These are phyloP conservation scores for Nitzschia sp. DNA, from an alignment of 108 stramenopile species.

Conservation along the genomic window DNA sequence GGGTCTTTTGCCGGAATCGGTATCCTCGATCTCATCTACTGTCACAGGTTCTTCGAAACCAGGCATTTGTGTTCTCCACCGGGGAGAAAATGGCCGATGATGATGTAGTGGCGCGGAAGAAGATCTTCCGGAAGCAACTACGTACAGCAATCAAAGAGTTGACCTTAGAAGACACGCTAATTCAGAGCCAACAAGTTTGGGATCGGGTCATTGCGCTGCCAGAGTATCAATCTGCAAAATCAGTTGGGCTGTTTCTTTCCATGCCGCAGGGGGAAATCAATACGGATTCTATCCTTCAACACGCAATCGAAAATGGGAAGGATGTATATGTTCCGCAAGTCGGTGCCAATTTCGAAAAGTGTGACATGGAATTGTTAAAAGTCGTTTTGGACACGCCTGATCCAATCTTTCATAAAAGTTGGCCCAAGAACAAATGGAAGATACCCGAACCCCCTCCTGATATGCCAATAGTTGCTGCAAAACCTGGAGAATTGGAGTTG, in stretches of 20 bases:
- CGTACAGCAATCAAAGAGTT: slow-evolving; percentile 45
- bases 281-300: slow-evolving; percentile 51
- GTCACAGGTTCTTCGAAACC: no score
- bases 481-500: slow-evolving; percentile 83
- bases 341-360: slow-evolving; percentile 84
- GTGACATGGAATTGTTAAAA: slow-evolving; percentile 84
- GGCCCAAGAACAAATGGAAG: slow-evolving; percentile 89
- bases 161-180: slow-evolving; percentile 35
- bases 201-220: slow-evolving; percentile 54
- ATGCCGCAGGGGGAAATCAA: slow-evolving; percentile 87
- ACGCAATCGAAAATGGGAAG: slow-evolving; percentile 62
- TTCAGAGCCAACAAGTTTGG: slow-evolving; percentile 67
- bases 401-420: slow-evolving; percentile 62
- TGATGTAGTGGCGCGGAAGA: slow-evolving; percentile 28
- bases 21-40: no score
- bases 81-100: no score
- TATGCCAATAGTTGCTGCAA: slow-evolving; percentile 45
- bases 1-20: no score
- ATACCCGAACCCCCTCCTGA: slow-evolving; percentile 86
- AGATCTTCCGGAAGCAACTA: slow-evolving; percentile 60
- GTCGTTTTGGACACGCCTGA: slow-evolving; percentile 38
- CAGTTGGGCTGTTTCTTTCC: slow-evolving; percentile 83
- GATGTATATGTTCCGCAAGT: slow-evolving; percentile 83
- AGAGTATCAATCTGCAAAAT: slow-evolving; percentile 64
- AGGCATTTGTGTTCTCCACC: no score